Percentiles rank a stretch among this genome's conserved stretches.
These are phyloP conservation scores for Aureobasidium sp. DNA, from an alignment of 2,329 filamentous ascomycete genomes.

Conservation along the genomic window DNA sequence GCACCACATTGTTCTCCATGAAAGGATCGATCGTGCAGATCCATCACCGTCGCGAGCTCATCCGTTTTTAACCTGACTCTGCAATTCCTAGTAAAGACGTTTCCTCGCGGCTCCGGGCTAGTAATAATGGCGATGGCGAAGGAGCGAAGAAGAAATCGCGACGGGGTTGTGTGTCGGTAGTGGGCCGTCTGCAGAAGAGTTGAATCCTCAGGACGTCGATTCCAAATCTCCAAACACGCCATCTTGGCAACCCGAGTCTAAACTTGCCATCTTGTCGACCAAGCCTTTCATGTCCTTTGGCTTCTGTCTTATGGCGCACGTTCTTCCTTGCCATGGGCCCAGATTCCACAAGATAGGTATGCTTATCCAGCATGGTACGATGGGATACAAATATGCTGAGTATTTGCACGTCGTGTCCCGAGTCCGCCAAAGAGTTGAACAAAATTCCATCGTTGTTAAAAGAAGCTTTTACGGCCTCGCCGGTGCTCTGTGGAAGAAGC, in stretches of 20 bases:
- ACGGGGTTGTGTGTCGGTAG: neutral
- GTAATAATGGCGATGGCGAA: neutral
- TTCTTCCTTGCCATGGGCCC: neutral
- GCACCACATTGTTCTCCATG: neutral
- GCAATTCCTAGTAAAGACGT: neutral
- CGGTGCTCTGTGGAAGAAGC: neutral
- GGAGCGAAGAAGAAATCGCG: neutral
- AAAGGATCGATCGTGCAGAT: constrained; percentile 3
- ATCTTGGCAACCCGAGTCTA: constrained; percentile 3
- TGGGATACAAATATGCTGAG: neutral
- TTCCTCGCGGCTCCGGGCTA: neutral
- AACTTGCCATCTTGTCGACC: neutral
- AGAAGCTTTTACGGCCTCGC: neutral
- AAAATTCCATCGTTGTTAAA: neutral
- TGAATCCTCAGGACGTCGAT: neutral
- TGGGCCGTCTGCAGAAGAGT: neutral
- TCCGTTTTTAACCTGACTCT: neutral
- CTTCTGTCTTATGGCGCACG: neutral
- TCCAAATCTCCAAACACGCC: neutral
- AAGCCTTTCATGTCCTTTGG: neutral
- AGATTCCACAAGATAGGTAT: neutral
- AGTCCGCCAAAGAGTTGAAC: neutral
- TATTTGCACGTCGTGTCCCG: neutral
- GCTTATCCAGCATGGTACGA: neutral
- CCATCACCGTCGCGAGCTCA: neutral